A percentile compares a stretch with the other conserved stretches of the same genome.
phyloP scores from a whole-genome alignment of 2,329 filamentous ascomycete species.

The Penicillium verrucosum region DNA sequence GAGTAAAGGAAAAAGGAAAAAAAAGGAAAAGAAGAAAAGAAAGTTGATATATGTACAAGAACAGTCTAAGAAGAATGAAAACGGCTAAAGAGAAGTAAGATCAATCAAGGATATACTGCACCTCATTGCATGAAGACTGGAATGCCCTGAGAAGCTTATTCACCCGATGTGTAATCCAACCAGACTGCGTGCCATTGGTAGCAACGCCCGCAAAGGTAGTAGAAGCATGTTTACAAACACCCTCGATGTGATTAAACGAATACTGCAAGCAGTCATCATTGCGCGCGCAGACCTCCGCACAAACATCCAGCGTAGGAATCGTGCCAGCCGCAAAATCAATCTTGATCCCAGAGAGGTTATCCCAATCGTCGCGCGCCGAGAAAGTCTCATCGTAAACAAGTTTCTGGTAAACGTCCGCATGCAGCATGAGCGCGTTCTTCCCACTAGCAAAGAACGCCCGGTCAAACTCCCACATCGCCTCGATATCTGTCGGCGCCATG shows the following conservation, averaged over 20 bases:
- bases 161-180: constrained; percentile 27
- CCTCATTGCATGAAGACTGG: constrained; percentile 23
- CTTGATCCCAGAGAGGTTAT: constrained; percentile 21
- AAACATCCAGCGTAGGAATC: constrained; percentile 16
- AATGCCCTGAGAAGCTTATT: constrained; percentile 22
- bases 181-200: constrained; percentile 20
- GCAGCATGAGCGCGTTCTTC: constrained; percentile 25
- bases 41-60: constrained; percentile 17
- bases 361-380: constrained; percentile 22
- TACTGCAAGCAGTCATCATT: constrained; percentile 28
- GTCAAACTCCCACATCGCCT: constrained; percentile 45
- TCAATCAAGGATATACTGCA: constrained; percentile 24
- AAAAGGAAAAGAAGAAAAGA: constrained; percentile 4
- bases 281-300: constrained; percentile 22
- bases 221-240: constrained; percentile 20
- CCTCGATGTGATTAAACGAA: constrained; percentile 19
- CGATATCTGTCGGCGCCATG: constrained; percentile 41
- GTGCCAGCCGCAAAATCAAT: constrained; percentile 18
- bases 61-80: not conserved
- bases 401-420: constrained; percentile 28
- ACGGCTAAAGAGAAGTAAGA: not conserved
- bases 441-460: constrained; percentile 55
- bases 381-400: constrained; percentile 16
- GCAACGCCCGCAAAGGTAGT: constrained; percentile 19
- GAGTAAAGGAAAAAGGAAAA: not conserved